Evolutionary conservation across 2,329 filamentous ascomycete genomes (phyloP), one percentile per base, ranked within the genome.

Genomic region (Fusarium decemcellulare): DNA sequence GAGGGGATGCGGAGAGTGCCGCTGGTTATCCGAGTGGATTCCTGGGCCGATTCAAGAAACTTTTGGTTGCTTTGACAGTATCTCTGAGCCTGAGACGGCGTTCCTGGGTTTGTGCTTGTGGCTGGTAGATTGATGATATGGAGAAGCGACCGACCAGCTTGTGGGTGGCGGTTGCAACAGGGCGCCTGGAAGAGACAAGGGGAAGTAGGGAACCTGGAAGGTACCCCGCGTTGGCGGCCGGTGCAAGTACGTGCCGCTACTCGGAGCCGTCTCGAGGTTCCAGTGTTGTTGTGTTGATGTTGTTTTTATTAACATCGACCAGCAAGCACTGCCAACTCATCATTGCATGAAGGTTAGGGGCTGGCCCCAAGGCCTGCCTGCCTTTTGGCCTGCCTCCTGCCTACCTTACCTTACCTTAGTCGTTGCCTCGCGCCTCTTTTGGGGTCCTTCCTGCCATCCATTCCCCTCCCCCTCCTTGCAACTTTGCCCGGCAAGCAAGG

Each of bases 251-350:
- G 58, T 72, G 58, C 63, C 51, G 63, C 70, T 69, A 69, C 65
- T 74, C 59, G 61, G 67, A 58, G 59, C 60, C 57, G 59, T 65
- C 55, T 70, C 52, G 58, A 70, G 63, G 67, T 73, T 68, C 63
- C 50, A 54, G 44, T 56, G 52, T 70, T 71, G 68, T 70, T 72
- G 77, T 80, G 52, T 61, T 67, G 63, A 70, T 74, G 65, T 74
- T 74, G 60, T 71, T 70, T 51, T 78, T 79, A 78, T 84, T 84
- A 86, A 86, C 85, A 83, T 86, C 83, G 84, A 87, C 83, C 82
- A 76, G 73, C 76, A 80, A 57, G 87, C 86, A 88, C 81, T 92
- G 90, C 89, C 91, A 92, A 88, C 90, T 90, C 91, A 92, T 92
- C 90, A 89, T 81, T 92, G 90, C 91, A 91, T 92, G 85, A 86